A percentile compares a stretch with the other conserved stretches of the same genome.
These are phyloP conservation scores for Ammopiptanthus mongolicus DNA, from an alignment of 306 rosid genomes.

Conservation along the genomic window DNA sequence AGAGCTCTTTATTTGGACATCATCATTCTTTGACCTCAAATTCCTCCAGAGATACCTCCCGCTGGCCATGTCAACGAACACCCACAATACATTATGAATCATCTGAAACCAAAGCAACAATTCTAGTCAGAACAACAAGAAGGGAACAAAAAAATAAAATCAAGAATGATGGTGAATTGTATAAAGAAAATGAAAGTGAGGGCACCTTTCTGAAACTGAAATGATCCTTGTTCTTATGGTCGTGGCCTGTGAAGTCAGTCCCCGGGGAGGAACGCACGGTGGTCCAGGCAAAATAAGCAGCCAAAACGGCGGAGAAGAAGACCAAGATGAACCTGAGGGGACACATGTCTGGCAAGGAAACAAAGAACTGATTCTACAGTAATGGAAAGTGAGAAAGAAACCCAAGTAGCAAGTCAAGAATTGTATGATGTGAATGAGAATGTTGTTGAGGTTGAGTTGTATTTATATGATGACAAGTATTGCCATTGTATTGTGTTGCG, in stretches of 20 bases:
- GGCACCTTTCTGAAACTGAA: constrained; percentile 34
- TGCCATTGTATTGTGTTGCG: background rate
- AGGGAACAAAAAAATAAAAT: background rate
- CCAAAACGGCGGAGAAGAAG: constrained; percentile 61
- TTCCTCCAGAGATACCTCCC: constrained; percentile 76
- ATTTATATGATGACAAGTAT: background rate
- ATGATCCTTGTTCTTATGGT: background rate
- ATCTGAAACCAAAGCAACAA: constrained; percentile 31
- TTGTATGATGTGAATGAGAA: background rate
- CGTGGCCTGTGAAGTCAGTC: background rate
- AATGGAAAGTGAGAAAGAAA: background rate
- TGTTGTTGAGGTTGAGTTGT: constrained; percentile 7
- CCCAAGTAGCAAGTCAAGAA: background rate
- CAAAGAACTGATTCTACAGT: background rate
- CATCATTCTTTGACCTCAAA: constrained; percentile 29
- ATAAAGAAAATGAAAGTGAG: background rate
- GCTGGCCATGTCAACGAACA: constrained; percentile 72
- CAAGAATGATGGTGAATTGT: background rate
- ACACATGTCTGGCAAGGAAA: constrained; percentile 43
- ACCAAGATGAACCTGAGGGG: constrained; percentile 71
- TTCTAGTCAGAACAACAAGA: background rate
- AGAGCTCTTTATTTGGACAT: constrained; percentile 20
- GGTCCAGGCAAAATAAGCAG: constrained; percentile 66
- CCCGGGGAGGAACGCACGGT: constrained; percentile 39
- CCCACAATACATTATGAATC: constrained; percentile 54